Evolutionary conservation across 2,329 filamentous ascomycete species (phyloP), one percentile per base, ranked within the genome.

Genomic region (Cylindrodendrum hubeiense): DNA sequence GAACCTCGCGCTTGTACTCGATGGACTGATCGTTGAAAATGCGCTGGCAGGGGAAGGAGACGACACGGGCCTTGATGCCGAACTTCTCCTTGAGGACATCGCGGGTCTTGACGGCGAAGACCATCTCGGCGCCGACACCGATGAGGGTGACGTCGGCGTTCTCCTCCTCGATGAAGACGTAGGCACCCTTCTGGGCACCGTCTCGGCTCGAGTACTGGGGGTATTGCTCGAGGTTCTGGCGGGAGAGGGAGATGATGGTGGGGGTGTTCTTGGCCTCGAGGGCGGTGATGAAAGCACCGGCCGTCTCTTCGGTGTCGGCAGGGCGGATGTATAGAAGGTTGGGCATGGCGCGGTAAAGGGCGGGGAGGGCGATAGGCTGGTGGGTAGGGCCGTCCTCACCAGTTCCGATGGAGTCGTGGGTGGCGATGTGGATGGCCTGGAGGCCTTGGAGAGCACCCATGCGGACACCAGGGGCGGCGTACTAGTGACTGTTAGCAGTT

Each of bases 371-470:
- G 30, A 90, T 84, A 3, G 88, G 88, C 73, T 90, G 88, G 67
- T 90, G 88, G 0, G 88, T 90, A 0, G 87, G 88, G 0, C 88
- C 88, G 66, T 90, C 85, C 67, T 90, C 85, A 2, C 89, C 88
- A 39, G 82, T 86, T 21, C 84, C 88, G 49, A 90, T 86, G 8
- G 82, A 85, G 77, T 90, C 88, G 75, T 90, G 88, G 0, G 88
- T 90, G 2, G 87, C 89, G 33, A 86, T 80, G 71, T 90, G 88
- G 55, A 90, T 89, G 28, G 82, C 79, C 56, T 87, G 85, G 2
- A 90, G 81, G 24, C 81, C 75, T 55, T 87, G 84, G 2, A 89
- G 79, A 4, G 87, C 87, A 8, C 86, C 87, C 87, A 90, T 90
- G 15, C 88, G 85, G 2, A 90, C 82, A 7, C 83, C 87, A 0